phyloP scores from a whole-genome alignment of 768 basidiomycete genomes.

The Psilocybe cyanescens region DNA sequence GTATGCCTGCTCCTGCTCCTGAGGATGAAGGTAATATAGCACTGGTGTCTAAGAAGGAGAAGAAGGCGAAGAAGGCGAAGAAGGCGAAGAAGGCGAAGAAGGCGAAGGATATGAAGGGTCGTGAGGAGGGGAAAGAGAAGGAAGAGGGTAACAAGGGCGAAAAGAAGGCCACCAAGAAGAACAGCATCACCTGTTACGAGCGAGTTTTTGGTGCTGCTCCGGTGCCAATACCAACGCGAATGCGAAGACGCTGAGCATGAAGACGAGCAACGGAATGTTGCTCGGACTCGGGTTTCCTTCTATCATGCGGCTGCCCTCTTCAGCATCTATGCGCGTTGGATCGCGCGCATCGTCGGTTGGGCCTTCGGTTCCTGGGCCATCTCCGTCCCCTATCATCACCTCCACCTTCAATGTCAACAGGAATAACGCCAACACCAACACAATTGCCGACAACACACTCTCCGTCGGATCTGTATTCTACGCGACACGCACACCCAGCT shows the following conservation, averaged over 20 bases:
- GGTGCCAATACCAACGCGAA: not conserved
- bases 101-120: conserved; percentile 29
- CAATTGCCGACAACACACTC: conserved; percentile 29
- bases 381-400: not conserved
- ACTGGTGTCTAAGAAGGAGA: not conserved
- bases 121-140: conserved; percentile 31
- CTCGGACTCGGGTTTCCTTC: conserved; percentile 68
- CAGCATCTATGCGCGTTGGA: conserved; percentile 32
- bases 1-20: conserved; percentile 17
- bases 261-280: conserved; percentile 51
- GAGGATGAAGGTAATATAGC: conserved; percentile 26
- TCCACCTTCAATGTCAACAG: no score
- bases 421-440: conserved; percentile 3
- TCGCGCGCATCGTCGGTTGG: conserved; percentile 38
- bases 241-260: conserved; percentile 47
- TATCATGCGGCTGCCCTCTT: conserved; percentile 46
- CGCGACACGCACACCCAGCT: conserved; percentile 15
- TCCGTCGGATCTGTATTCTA: conserved; percentile 40
- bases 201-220: not conserved
- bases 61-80: conserved; percentile 19
- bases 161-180: conserved; percentile 20
- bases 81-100: conserved; percentile 26
- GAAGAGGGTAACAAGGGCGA: not conserved
- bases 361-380: conserved; percentile 3
- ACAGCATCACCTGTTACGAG: conserved; percentile 10